These are phyloP conservation scores for Mallotus nudiflorus DNA, from an alignment of 345 rosid genomes.

Conservation along the genomic window DNA sequence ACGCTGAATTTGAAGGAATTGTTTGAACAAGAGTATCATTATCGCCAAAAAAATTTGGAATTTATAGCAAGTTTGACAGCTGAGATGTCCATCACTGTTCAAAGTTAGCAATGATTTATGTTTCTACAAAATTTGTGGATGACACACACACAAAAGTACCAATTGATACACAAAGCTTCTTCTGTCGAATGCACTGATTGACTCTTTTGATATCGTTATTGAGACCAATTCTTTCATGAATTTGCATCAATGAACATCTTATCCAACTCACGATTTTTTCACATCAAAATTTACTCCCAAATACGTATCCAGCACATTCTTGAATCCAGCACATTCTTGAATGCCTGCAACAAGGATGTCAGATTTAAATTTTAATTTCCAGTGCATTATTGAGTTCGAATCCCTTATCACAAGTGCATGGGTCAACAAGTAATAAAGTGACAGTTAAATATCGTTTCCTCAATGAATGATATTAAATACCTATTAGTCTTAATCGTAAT, in stretches of 20 bases:
- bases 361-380: background rate
- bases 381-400: too few species aligned
- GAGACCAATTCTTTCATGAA: conserved; percentile 34
- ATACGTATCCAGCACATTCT: conserved; percentile 60
- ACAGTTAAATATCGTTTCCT: too few species aligned
- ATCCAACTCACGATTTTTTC: conserved; percentile 28
- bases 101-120: conserved; percentile 40
- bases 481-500: too few species aligned
- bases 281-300: conserved; percentile 49
- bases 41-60: conserved; percentile 8
- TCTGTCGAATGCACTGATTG: conserved; percentile 30
- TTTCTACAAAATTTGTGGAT: conserved; percentile 45
- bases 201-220: conserved; percentile 19
- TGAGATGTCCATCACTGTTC: conserved; percentile 32
- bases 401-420: too few species aligned
- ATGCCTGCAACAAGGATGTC: conserved; percentile 51
- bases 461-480: too few species aligned
- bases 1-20: background rate
- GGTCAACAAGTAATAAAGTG: too few species aligned
- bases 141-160: conserved; percentile 41
- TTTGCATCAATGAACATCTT: conserved; percentile 25
- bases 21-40: background rate
- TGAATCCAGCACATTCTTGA: too few species aligned
- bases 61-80: conserved; percentile 21
- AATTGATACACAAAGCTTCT: conserved; percentile 44